Evolutionary conservation across 305 asterid genomes (phyloP), one percentile per base, ranked within the genome.

Genomic region (Fraxinus ornus): DNA sequence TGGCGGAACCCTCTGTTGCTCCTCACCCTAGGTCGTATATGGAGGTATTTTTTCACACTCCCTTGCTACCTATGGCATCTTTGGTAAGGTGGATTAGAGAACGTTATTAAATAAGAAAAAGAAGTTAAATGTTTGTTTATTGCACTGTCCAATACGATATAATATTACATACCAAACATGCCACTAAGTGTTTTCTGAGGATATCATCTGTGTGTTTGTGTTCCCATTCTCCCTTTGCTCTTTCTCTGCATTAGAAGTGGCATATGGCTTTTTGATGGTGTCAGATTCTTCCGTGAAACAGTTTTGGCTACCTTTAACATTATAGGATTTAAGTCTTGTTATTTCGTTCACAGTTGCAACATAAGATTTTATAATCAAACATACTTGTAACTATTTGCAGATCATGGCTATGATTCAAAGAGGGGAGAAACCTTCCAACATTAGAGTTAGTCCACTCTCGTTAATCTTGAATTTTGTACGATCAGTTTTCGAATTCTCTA

Each of bases 341-440:
- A 26, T 21, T 21, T 60, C 1, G 12, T 2, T 21, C 3, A 60
- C 70, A 21, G 13, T 21, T 0, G 35, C 35, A 2, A 26, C 74
- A 26, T 28, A 26, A 9, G 19, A 7, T 62, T 62, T 62, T 66
- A 28, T 66, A 28, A 13, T 28, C n/a, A 28, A 28, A 66, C 9
- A 28, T 66, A 1, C 37, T 10, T 19, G n/a, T 66, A 15, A 66
- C n/a, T 26, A 15, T 82, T 77, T 85, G 85, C 94, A 96, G 99
- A 92, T 94, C 80, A 87, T 96, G 98, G 89, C 89, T 57, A 93
- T 94, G 98, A 91, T 96, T 88, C 93, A 92, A 84, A 90, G 97
- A 88, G 99, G 99, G 86, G 99, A 96, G 87, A 94, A 82, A 77
- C 99, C 98, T 37, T 78, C 97, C 82, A 94, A 94, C 84, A 91